Evolutionary conservation across 2,329 filamentous ascomycete genomes (phyloP).

Genomic region (Hypomyces rosellus): DNA sequence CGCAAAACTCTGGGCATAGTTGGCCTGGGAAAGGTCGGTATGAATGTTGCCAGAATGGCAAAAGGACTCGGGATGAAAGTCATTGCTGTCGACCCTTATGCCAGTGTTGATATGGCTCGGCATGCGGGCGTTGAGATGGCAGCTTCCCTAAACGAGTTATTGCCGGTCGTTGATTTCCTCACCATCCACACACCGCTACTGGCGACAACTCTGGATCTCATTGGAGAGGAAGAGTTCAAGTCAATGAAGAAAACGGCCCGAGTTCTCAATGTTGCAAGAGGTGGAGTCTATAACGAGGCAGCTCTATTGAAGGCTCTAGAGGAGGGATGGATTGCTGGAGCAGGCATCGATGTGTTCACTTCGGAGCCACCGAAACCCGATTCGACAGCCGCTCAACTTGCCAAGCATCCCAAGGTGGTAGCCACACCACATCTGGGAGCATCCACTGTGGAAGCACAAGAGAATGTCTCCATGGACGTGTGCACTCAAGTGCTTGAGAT

Average conservation of each 20-base stretch:
- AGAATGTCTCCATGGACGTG: slow-evolving; percentile 77
- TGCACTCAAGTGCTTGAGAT: slow-evolving; percentile 74
- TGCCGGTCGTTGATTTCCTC: slow-evolving; percentile 66
- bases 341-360: slow-evolving; percentile 75
- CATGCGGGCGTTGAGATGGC: slow-evolving; percentile 61
- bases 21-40: slow-evolving; percentile 75
- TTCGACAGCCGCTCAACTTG: slow-evolving; percentile 56
- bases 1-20: slow-evolving; percentile 71
- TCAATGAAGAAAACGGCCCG: slow-evolving; percentile 68
- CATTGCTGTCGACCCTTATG: slow-evolving; percentile 70
- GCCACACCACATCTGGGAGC: slow-evolving; percentile 76
- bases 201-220: slow-evolving; percentile 68
- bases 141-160: slow-evolving; percentile 49
- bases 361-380: slow-evolving; percentile 56
- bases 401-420: slow-evolving; percentile 65
- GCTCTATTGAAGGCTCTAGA: slow-evolving; percentile 66
- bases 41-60: slow-evolving; percentile 74
- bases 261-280: slow-evolving; percentile 72
- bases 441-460: slow-evolving; percentile 74
- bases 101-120: slow-evolving; percentile 63
- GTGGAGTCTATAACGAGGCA: slow-evolving; percentile 72
- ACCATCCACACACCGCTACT: slow-evolving; percentile 78
- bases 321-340: slow-evolving; percentile 64
- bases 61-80: slow-evolving; percentile 73
- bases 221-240: slow-evolving; percentile 58